Base-by-base conservation (phyloP, 768 basidiomycete genomes). In the Lentinus tigrinus region DNA sequence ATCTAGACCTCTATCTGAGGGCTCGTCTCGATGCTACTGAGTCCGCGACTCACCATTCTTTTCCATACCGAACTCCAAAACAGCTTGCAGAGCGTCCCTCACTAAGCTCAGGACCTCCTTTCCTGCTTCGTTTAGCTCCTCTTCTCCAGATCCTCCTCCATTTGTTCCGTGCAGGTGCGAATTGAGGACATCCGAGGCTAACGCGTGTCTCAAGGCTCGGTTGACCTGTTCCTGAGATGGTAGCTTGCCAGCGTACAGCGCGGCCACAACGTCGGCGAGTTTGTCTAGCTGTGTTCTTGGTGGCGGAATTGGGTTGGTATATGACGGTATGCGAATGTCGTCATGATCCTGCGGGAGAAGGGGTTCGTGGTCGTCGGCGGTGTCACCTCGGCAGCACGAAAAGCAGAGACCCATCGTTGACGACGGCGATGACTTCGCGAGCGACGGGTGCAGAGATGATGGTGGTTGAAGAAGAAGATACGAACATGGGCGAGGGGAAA, bases 11-110 rank as follows among this genome's bases (percentile, higher is more conserved):
- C 24, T 21, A 36, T 43, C 19, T 31, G 3, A 31, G 31, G 31
- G 11, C 7, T 7, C 31, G 31, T 31, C 31, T 11, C 31, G 28
- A 31, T 31, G 31, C 11, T 11, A 31, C 31, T 11, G n/a, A n/a
- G n/a, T n/a, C n/a, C n/a, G n/a, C 31, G 31, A 52, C 68, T n/a
- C 34, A 69, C 69, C 64, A 49, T 70, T 70, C 58, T 70, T 70
- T 59, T 70, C 64, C 52, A 58, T 46, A 7, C 68, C 68, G 26
- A 66, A 48, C 39, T 55, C 54, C 16, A 69, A 26, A 9, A 63
- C 9, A 5, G 63, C 62, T 28, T 65, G 47, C 7, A 62, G 16
- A 6, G 64, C 42, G 11, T 61, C 54, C 31, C 57, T 52, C 47
- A 54, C 42, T 43, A 54, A 56, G 7, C 47, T 27, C 11, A 64